These are phyloP conservation scores for Baudoinia panamericana DNA, from an alignment of 495 filamentous ascomycete species.

Conservation along the genomic window DNA sequence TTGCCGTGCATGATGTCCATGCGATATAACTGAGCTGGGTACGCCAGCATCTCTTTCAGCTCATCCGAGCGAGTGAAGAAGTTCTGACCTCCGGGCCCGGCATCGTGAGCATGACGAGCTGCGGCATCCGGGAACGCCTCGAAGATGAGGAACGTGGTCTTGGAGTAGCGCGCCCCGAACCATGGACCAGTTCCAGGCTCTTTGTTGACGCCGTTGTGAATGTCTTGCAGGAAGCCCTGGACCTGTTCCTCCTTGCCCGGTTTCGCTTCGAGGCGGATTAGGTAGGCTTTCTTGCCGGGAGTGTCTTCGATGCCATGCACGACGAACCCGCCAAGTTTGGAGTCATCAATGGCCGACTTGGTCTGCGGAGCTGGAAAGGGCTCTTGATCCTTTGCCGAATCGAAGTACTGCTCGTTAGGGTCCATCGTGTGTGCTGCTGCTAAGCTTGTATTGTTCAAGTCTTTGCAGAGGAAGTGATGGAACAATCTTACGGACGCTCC, in stretches of 20 bases:
- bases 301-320: neutral
- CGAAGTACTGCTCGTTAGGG: no score
- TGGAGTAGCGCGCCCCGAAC: neutral
- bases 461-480: no score
- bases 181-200: slow-evolving; percentile 1
- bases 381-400: no score
- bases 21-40: neutral
- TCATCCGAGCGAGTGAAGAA: neutral
- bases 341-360: neutral
- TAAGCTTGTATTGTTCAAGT: no score
- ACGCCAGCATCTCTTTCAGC: slow-evolving; percentile 1
- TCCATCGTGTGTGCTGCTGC: no score
- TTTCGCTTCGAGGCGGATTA: slow-evolving; percentile 1
- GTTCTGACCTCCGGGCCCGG: slow-evolving; percentile 1
- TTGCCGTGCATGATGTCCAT: slow-evolving; percentile 1
- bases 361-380: neutral
- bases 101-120: neutral
- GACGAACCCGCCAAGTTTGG: neutral
- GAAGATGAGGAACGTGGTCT: neutral
- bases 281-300: neutral
- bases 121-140: slow-evolving; percentile 2
- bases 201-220: slow-evolving; percentile 2
- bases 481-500: no score
- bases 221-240: neutral
- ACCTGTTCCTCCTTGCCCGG: neutral